These are phyloP conservation scores for Botrytis porri DNA, from an alignment of 2,329 filamentous ascomycete species.

Conservation along the genomic window DNA sequence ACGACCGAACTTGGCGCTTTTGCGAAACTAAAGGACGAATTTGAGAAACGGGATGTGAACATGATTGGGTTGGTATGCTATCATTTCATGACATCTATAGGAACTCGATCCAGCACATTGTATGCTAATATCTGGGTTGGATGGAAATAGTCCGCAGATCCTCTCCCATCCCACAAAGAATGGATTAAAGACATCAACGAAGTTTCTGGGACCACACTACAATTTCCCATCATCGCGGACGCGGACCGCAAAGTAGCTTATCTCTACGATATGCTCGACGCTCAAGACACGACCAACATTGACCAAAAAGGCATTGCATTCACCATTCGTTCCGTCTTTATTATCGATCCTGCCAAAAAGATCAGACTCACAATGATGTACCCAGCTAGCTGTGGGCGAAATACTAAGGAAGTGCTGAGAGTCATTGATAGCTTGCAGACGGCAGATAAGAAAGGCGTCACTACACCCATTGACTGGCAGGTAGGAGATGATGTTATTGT, in stretches of 20 bases:
- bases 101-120: slow-evolving; percentile 38
- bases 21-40: slow-evolving; percentile 79
- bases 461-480: slow-evolving; percentile 84
- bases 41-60: slow-evolving; percentile 75
- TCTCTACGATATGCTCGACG: slow-evolving; percentile 50
- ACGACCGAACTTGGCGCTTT: slow-evolving; percentile 79
- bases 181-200: slow-evolving; percentile 88
- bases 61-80: slow-evolving; percentile 67
- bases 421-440: slow-evolving; percentile 53
- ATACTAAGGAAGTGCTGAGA: slow-evolving; percentile 71
- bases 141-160: slow-evolving; percentile 63
- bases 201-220: slow-evolving; percentile 63
- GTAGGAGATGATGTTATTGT: slow-evolving; percentile 87
- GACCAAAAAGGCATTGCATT: slow-evolving; percentile 78
- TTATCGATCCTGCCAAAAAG: slow-evolving; percentile 88
- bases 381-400: slow-evolving; percentile 81
- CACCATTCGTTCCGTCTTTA: slow-evolving; percentile 87
- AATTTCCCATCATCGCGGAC: slow-evolving; percentile 77
- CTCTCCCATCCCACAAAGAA: slow-evolving; percentile 71
- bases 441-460: slow-evolving; percentile 80
- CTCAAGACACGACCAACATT: slow-evolving; percentile 74
- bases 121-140: neutral
- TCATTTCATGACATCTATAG: neutral
- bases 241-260: slow-evolving; percentile 68
- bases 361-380: slow-evolving; percentile 88